A percentile compares a stretch with the other conserved stretches of the same genome.
These are phyloP conservation scores for Calcarisporium arbuscula DNA, from an alignment of 2,329 filamentous ascomycete genomes.

Conservation along the genomic window DNA sequence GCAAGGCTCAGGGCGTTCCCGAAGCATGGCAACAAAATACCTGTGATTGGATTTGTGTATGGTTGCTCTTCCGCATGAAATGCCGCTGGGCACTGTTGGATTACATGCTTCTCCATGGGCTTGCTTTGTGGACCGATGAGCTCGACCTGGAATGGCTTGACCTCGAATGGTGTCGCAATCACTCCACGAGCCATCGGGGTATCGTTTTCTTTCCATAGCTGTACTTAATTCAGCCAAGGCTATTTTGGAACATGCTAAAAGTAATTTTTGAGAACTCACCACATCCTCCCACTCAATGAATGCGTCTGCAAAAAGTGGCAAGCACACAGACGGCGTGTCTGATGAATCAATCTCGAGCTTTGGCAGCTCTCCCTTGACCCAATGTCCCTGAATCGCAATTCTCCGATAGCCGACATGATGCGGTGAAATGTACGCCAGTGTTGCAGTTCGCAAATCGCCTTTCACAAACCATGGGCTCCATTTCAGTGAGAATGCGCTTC, in stretches of 20 bases:
- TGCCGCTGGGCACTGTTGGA: constrained; percentile 38
- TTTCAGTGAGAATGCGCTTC: constrained; percentile 43
- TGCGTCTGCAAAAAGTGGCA: constrained; percentile 43
- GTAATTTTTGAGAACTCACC: constrained; percentile 25
- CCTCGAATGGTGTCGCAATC: constrained; percentile 44
- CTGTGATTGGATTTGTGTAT: constrained; percentile 25
- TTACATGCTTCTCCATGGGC: constrained; percentile 27
- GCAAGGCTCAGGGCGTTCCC: not conserved
- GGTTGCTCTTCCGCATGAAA: constrained; percentile 29
- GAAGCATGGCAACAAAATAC: constrained; percentile 1
- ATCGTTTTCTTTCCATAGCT: constrained; percentile 37
- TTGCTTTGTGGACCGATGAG: constrained; percentile 23
- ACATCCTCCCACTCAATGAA: constrained; percentile 51
- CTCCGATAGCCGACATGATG: constrained; percentile 51
- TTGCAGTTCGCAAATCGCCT: constrained; percentile 28
- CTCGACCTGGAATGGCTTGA: constrained; percentile 44
- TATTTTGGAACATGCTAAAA: not conserved
- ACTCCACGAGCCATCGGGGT: constrained; percentile 43
- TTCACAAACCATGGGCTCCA: constrained; percentile 48
- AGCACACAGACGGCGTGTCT: constrained; percentile 43
- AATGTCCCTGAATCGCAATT: constrained; percentile 33
- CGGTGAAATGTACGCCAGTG: constrained; percentile 43
- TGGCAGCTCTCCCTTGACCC: constrained; percentile 28
- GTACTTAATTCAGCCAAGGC: constrained; percentile 1
- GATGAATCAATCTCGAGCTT: constrained; percentile 29